These are phyloP conservation scores for Erodium moschatum DNA, from an alignment of 441 rosid species.

Conservation along the genomic window DNA sequence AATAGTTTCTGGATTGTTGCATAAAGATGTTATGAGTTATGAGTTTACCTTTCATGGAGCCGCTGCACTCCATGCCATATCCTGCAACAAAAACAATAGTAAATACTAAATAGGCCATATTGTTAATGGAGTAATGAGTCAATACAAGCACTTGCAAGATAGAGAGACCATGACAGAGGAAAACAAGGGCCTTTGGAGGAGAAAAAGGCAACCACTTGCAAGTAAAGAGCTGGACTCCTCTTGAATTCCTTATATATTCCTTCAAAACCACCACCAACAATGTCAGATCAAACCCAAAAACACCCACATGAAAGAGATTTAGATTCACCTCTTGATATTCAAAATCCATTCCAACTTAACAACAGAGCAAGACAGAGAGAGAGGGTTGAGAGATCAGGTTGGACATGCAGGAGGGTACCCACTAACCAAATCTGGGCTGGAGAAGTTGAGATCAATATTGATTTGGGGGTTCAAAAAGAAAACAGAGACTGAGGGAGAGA, in stretches of 20 bases:
- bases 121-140: no score
- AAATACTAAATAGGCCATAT: no score
- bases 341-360: not conserved
- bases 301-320: not conserved
- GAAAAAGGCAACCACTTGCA: slow-evolving; percentile 77
- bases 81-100: no score
- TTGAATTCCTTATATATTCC: slow-evolving; percentile 62
- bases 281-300: no score
- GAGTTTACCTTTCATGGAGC: slow-evolving; percentile 66
- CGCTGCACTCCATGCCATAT: not conserved
- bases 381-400: not conserved
- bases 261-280: slow-evolving; percentile 14
- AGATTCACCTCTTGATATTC: not conserved
- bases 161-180: slow-evolving; percentile 78
- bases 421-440: no score
- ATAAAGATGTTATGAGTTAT: no score
- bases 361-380: not conserved
- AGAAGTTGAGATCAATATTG: no score
- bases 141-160: no score
- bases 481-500: not conserved
- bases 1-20: no score
- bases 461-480: no score
- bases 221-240: slow-evolving; percentile 66
- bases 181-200: slow-evolving; percentile 75
- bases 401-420: not conserved